phyloP scores from a whole-genome alignment of 495 filamentous ascomycete genomes.

The Choiromyces venosus region DNA sequence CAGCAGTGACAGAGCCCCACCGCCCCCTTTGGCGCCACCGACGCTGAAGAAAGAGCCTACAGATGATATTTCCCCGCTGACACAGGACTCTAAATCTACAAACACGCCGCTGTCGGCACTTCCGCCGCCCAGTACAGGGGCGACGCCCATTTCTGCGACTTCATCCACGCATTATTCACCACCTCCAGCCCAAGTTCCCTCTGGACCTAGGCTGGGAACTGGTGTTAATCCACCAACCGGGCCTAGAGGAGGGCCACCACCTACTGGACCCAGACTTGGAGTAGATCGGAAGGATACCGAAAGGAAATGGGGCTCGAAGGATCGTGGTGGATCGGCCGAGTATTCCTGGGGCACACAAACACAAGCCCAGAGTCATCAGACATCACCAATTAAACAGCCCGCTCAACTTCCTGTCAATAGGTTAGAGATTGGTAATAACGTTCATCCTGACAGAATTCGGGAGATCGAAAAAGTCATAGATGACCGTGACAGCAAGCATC shows the following conservation, averaged over 20 bases:
- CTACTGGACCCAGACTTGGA: constrained; percentile 33
- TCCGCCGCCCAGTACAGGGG: constrained; percentile 17
- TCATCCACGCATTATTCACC: constrained; percentile 38
- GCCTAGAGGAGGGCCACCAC: constrained; percentile 34
- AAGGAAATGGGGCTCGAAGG: constrained; percentile 28
- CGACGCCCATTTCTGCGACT: constrained; percentile 33
- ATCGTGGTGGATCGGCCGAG: constrained; percentile 33
- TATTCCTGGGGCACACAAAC: constrained; percentile 24
- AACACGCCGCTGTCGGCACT: constrained; percentile 29
- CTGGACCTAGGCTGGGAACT: constrained; percentile 27
- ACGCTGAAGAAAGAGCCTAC: constrained; percentile 26
- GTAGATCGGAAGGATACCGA: constrained; percentile 33
- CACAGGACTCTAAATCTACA: constrained; percentile 23
- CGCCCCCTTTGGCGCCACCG: too few relatives aligned
- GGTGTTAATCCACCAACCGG: constrained; percentile 35
- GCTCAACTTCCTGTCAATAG: constrained; percentile 4
- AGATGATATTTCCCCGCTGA: constrained; percentile 34
- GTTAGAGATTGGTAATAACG: constrained; percentile 20
- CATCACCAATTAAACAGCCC: constrained; percentile 12
- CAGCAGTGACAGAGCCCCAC: constrained; percentile 18
- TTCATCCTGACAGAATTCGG: constrained; percentile 38
- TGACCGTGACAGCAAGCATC: constrained; percentile 30
- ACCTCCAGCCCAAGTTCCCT: constrained; percentile 22
- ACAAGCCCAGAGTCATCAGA: constrained; percentile 13
- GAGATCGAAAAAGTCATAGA: constrained; percentile 38